Base-by-base conservation (phyloP, 768 basidiomycete genomes). In the Trametes punicea region DNA sequence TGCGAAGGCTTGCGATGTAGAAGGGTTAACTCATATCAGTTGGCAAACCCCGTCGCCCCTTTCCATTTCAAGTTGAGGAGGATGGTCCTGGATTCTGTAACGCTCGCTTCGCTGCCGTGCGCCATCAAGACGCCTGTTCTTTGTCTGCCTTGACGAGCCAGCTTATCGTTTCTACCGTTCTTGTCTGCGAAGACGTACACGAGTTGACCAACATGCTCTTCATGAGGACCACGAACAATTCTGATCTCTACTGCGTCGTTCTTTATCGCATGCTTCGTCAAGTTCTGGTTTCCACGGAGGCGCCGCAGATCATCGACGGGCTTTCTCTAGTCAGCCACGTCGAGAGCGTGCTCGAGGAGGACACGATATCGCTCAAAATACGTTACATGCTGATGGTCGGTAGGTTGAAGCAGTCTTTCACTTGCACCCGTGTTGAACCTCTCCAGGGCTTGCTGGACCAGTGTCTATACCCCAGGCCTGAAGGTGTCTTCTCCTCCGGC, bases 381-480 rank as follows among this genome's bases (percentile, higher is more conserved):
- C 64, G 66, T 3, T 67, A 62, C 47, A 51, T 64, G 33, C 47
- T 69, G 49, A 62, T 68, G 66, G 68, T 69, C 31, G 36, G 55
- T 36, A 26, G n/a, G n/a, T n/a, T n/a, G n/a, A n/a, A n/a, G n/a
- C n/a, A n/a, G n/a, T n/a, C n/a, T n/a, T n/a, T n/a, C n/a, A n/a
- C n/a, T n/a, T n/a, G n/a, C n/a, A n/a, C n/a, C n/a, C n/a, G n/a
- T n/a, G n/a, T 11, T 40, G 23, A 26, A 15, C 26, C 45, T 20
- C 16, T 18, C 5, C 16, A 38, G 36, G 36, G 15, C 27, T 55
- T 65, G 21, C 57, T 65, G 8, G 66, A 68, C 34, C 41, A 62
- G 26, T 61, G 56, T 21, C 34, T 57, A 7, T 55, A 61, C 25
- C 62, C 61, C 11, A 51, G 46, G 20, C 66, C 67, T 8, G 51